Evolutionary conservation across 148 eudicot species (phyloP).

Genomic region (Fallopia convolvulus): DNA sequence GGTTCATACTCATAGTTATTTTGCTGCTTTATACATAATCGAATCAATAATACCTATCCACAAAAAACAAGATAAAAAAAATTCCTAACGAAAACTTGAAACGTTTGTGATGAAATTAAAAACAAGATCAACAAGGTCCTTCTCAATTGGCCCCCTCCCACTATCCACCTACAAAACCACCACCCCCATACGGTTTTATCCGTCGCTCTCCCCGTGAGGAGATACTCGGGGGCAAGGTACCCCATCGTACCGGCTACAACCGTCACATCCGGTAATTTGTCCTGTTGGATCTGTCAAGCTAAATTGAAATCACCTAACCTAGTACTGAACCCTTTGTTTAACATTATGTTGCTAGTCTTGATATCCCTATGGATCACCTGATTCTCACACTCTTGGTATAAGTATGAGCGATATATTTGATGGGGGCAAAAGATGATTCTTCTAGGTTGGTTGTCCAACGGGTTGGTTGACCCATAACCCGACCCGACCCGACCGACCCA

Average conservation of each 20-base stretch:
- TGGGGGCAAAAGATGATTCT: too few species aligned
- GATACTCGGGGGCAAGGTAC: slow-evolving; percentile 58
- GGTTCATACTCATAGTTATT: not conserved
- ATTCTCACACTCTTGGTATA: slow-evolving; percentile 85
- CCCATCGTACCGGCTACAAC: slow-evolving; percentile 61
- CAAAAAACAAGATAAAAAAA: not conserved
- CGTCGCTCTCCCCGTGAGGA: slow-evolving; percentile 57
- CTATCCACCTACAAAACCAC: slow-evolving; percentile 70
- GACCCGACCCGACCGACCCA: too few species aligned
- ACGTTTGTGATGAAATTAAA: not conserved
- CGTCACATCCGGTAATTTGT: slow-evolving; percentile 64
- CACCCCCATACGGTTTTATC: slow-evolving; percentile 69
- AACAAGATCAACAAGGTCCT: slow-evolving; percentile 11
- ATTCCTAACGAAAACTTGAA: not conserved
- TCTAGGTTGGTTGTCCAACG: too few species aligned
- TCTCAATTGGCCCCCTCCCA: slow-evolving; percentile 76
- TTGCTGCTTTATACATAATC: slow-evolving; percentile 1
- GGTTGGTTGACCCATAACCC: too few species aligned
- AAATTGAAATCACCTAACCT: slow-evolving; percentile 68
- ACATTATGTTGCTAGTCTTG: slow-evolving; percentile 70
- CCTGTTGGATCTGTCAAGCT: slow-evolving; percentile 63
- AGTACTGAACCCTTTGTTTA: slow-evolving; percentile 60
- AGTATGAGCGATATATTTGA: slow-evolving; percentile 8
- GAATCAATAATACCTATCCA: not conserved
- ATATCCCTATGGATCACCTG: slow-evolving; percentile 73